Base-by-base conservation (phyloP, 164 flowering plant species). In the Umbilicus rupestris region DNA sequence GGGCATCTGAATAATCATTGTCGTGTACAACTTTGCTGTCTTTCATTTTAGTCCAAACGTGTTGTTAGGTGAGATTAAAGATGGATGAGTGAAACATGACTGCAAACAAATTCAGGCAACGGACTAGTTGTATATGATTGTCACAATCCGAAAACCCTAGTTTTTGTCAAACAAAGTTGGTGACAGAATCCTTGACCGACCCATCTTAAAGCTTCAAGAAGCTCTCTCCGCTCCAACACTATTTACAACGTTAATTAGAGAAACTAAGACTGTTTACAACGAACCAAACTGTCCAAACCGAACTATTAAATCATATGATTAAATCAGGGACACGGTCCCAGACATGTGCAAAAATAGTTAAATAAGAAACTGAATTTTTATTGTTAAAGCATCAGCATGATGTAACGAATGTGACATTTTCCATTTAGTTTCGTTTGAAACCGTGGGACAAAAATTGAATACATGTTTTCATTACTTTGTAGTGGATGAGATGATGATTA, bases 111-210 rank as follows among this genome's bases (percentile, higher is more conserved):
- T 24, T 22, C 58, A 52, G 8, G 30, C 58, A 52, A 52, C 58
- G 58, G 30, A 7, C 29, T 52, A 52, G 24, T 24, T 7, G 15
- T 12, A 52, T 11, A 52, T 52, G 58, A 52, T 24, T 22, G 14
- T 3, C 30, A 52, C 20, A 47, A 52, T 44, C 47, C 5, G 16
- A 24, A 55, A 55, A 28, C 60, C 60, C 57, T 47, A 47, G 5
- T 17, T 24, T 52, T 55, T 15, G 33, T 55, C 60, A 55, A 55
- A 55, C 60, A 29, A 55, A 55, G 60, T 55, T 55, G 33, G 60
- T 55, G 31, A 9, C 33, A 55, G 29, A 28, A 28, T 55, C 59
- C 3, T 26, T 55, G 33, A 11, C 33, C 19, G 16, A 41, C 9
- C 44, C 44, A 41, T 41, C 12, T 4, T 14, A 11, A 14, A 24